Evolutionary conservation across 441 rosid species (phyloP).

Genomic region (Gossypium schwendimanii): DNA sequence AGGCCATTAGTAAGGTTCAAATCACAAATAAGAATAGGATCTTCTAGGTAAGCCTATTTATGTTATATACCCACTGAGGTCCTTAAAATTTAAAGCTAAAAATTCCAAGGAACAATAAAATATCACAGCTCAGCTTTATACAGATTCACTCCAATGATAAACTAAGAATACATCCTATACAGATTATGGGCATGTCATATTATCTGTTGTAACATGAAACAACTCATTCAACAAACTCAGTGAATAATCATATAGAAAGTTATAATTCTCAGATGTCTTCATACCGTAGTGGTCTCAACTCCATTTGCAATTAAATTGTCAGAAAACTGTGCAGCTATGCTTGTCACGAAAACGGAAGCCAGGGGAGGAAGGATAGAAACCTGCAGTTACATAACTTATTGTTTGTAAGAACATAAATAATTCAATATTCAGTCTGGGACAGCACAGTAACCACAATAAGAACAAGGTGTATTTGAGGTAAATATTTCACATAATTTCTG

Average conservation of each 20-base stretch:
- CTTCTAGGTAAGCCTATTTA: not conserved
- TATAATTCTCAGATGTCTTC: slow-evolving; percentile 6
- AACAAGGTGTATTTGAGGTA: not conserved
- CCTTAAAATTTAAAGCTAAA: not conserved
- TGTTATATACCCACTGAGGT: not conserved
- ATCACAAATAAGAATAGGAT: not conserved
- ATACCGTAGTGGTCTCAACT: slow-evolving; percentile 76
- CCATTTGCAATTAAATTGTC: slow-evolving; percentile 77
- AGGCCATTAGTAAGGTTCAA: slow-evolving; percentile 6
- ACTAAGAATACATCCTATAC: not conserved
- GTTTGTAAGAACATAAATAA: slow-evolving; percentile 1
- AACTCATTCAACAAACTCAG: slow-evolving; percentile 1
- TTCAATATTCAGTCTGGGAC: slow-evolving; percentile 1
- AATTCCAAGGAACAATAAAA: not conserved
- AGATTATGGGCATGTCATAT: not conserved
- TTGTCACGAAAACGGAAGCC: slow-evolving; percentile 75
- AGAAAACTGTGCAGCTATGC: slow-evolving; percentile 73
- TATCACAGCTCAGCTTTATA: not conserved
- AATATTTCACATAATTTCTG: not conserved
- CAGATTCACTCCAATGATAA: not conserved
- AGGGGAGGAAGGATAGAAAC: slow-evolving; percentile 96
- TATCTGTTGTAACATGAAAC: not conserved
- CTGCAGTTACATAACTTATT: slow-evolving; percentile 38
- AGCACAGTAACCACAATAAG: not conserved
- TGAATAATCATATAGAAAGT: not conserved